Evolutionary conservation across 2,329 filamentous ascomycete genomes (phyloP).

Genomic region (Allantophomopsis cytisporea): DNA sequence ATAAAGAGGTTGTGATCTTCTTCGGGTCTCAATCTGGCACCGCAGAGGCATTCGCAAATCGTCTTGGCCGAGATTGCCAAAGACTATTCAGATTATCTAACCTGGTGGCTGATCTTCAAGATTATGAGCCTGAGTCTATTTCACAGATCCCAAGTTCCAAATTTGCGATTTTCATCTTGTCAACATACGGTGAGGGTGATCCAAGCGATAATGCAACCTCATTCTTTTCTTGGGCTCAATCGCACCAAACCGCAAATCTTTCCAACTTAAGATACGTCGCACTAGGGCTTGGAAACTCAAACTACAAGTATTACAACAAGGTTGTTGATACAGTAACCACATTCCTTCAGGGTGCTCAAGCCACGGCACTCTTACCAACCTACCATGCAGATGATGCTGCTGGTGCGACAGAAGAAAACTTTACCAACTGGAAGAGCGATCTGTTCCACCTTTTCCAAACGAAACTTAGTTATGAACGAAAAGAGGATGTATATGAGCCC

Average conservation of each 20-base stretch:
- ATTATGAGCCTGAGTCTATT: slow-evolving; percentile 4
- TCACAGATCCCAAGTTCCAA: slow-evolving; percentile 4
- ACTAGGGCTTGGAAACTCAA: slow-evolving; percentile 11
- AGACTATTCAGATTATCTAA: slow-evolving; percentile 1
- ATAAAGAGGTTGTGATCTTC: slow-evolving; percentile 3
- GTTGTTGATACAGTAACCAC: slow-evolving; percentile 7
- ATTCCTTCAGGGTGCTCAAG: slow-evolving; percentile 4
- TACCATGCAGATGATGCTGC: slow-evolving; percentile 9
- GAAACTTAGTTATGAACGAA: slow-evolving; percentile 3
- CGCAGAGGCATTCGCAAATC: slow-evolving; percentile 1
- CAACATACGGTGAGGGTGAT: slow-evolving; percentile 13
- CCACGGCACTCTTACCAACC: slow-evolving; percentile 4
- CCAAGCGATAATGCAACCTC: slow-evolving; percentile 9
- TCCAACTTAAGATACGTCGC: slow-evolving; percentile 7
- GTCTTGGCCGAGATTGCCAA: neutral
- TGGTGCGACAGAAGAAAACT: slow-evolving; percentile 10
- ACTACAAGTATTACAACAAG: slow-evolving; percentile 11
- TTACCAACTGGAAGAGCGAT: slow-evolving; percentile 8
- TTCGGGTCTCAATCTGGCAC: slow-evolving; percentile 5
- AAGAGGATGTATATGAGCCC: slow-evolving; percentile 5
- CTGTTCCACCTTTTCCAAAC: slow-evolving; percentile 5
- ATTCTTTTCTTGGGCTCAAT: slow-evolving; percentile 6
- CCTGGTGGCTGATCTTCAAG: slow-evolving; percentile 3
- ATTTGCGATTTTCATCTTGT: slow-evolving; percentile 10
- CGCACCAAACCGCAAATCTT: slow-evolving; percentile 2